A percentile compares a stretch with the other conserved stretches of the same genome.
These are phyloP conservation scores for Salix koriyanagi DNA, from an alignment of 345 rosid genomes.

Conservation along the genomic window DNA sequence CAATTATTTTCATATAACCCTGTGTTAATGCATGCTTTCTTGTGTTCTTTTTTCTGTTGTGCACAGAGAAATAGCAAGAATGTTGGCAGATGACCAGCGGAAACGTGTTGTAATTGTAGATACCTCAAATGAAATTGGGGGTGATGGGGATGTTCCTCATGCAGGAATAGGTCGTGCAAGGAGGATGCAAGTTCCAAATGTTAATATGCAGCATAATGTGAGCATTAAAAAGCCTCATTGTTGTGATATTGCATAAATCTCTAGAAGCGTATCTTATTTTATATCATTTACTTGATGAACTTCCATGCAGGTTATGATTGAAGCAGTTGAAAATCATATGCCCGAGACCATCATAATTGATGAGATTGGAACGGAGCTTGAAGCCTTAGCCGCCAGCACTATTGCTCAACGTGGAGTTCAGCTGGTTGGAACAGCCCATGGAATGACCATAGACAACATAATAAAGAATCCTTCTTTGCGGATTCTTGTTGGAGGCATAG, in stretches of 20 bases:
- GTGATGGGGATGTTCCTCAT: conserved; percentile 95
- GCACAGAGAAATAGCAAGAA: conserved; percentile 77
- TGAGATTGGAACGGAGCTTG: conserved; percentile 95
- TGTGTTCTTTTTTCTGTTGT: background rate
- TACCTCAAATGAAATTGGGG: conserved; percentile 93
- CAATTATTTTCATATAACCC: background rate
- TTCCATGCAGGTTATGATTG: conserved; percentile 76
- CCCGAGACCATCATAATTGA: conserved; percentile 90
- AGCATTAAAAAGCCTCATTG: conserved; percentile 14
- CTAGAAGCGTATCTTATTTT: background rate
- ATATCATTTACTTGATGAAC: conserved; percentile 4
- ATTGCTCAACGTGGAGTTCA: conserved; percentile 98
- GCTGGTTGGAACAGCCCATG: conserved; percentile 95
- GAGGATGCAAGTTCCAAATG: conserved; percentile 98
- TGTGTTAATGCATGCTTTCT: conserved; percentile 4
- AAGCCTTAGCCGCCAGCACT: conserved; percentile 95
- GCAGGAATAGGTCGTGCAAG: conserved; percentile 89
- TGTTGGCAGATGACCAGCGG: conserved; percentile 86
- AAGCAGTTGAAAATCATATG: conserved; percentile 99
- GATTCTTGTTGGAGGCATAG: conserved; percentile 89
- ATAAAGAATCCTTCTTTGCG: conserved; percentile 90
- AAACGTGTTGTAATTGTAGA: conserved; percentile 87
- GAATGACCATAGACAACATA: conserved; percentile 83
- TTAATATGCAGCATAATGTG: conserved; percentile 85
- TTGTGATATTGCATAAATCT: background rate